A percentile compares a stretch with the other conserved stretches of the same genome.
These are phyloP conservation scores for Beauveria medogensis DNA, from an alignment of 2,329 filamentous ascomycete species.

Conservation along the genomic window DNA sequence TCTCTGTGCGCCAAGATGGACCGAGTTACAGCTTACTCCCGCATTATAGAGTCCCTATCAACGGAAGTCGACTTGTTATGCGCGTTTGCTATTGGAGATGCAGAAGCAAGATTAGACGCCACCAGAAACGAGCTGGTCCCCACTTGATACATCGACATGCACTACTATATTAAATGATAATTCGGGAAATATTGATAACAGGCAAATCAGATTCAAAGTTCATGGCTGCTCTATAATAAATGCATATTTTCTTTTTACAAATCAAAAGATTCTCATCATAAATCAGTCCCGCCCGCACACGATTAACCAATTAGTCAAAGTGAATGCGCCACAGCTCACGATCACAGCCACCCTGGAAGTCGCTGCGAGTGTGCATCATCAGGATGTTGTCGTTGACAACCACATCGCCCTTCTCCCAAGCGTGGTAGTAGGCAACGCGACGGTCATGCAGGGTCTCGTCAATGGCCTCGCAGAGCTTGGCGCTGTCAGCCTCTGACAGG, in stretches of 20 bases:
- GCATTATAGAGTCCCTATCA: background rate
- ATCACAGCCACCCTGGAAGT: slow-evolving; percentile 34
- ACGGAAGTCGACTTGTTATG: background rate
- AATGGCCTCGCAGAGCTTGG: slow-evolving; percentile 30
- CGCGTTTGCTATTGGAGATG: background rate
- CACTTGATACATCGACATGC: background rate
- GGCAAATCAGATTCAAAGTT: background rate
- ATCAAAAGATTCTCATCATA: background rate
- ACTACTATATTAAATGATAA: too few relatives aligned
- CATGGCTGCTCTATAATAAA: background rate
- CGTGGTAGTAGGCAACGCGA: slow-evolving; percentile 40
- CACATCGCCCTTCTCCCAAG: slow-evolving; percentile 48
- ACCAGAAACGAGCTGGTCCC: too few relatives aligned
- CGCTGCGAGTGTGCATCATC: slow-evolving; percentile 41
- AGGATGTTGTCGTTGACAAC: slow-evolving; percentile 44
- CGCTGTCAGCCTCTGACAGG: slow-evolving; percentile 21
- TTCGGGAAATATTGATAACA: background rate
- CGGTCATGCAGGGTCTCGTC: slow-evolving; percentile 39
- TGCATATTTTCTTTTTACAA: background rate
- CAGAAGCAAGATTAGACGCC: background rate
- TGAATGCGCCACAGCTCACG: slow-evolving; percentile 44
- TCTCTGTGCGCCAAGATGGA: background rate
- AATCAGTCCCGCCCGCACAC: background rate
- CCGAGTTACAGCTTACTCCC: background rate
- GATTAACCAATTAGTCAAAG: slow-evolving; percentile 29